Conservation (phyloP, 352 stramenopile genomes). For the Peronospora tabacina region DNA sequence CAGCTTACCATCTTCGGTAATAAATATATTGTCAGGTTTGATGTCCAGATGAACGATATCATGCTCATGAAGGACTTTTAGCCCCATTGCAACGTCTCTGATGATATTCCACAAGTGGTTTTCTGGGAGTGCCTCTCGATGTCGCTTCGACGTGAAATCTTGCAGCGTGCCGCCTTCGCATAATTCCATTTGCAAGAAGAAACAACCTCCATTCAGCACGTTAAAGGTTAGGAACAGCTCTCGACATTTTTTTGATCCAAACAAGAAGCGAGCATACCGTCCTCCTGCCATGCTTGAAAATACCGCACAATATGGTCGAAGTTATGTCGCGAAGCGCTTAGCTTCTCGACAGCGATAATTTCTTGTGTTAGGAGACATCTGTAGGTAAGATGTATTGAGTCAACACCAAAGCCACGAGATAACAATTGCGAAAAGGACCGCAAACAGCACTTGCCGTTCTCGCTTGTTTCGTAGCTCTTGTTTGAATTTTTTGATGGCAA, state of each 20-base stretch:
- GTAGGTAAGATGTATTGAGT: slow-evolving; percentile 2
- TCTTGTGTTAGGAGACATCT: slow-evolving; percentile 62
- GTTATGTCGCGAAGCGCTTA: slow-evolving; percentile 29
- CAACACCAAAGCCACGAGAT: neutral
- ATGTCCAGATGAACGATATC: slow-evolving; percentile 93
- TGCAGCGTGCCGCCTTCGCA: slow-evolving; percentile 85
- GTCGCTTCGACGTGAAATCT: slow-evolving; percentile 44
- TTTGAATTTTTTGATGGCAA: slow-evolving; percentile 80
- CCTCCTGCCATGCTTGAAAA: slow-evolving; percentile 92
- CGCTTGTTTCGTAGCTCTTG: slow-evolving; percentile 61
- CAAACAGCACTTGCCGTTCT: slow-evolving; percentile 26
- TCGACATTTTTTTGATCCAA: neutral
- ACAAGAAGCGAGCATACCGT: slow-evolving; percentile 35
- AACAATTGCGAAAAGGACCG: neutral
- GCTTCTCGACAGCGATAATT: slow-evolving; percentile 43
- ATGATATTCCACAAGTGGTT: slow-evolving; percentile 67
- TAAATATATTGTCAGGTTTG: slow-evolving; percentile 96
- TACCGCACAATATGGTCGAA: slow-evolving; percentile 90
- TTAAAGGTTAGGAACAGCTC: neutral
- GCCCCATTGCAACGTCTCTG: slow-evolving; percentile 57
- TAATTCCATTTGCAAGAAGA: slow-evolving; percentile 93
- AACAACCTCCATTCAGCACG: slow-evolving; percentile 39
- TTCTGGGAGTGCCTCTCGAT: slow-evolving; percentile 37
- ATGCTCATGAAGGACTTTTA: slow-evolving; percentile 86
- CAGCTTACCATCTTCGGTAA: slow-evolving; percentile 47